Conservation (phyloP, 169 alveolate genomes). For the Plasmodium gallinaceum region DNA sequence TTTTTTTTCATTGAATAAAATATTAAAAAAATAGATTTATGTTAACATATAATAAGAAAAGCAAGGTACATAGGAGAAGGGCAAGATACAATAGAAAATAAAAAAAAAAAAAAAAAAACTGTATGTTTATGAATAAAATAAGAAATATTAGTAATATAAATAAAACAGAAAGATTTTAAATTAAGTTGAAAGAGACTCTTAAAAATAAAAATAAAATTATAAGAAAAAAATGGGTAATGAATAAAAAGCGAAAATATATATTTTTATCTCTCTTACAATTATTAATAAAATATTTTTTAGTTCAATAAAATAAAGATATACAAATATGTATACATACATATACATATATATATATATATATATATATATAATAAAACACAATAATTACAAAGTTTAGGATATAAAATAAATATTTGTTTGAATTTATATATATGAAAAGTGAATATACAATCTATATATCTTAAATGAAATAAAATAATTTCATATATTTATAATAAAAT, state of each 20-base stretch:
- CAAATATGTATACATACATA: too few species aligned
- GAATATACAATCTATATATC: not conserved
- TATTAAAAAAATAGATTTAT: constrained; percentile 30
- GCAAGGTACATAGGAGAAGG: constrained; percentile 26
- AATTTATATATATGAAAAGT: too few species aligned
- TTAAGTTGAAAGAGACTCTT: not conserved
- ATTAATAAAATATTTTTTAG: not conserved
- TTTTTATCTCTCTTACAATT: not conserved
- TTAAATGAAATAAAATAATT: too few species aligned
- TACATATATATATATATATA: too few species aligned
- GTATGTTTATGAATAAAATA: too few species aligned
- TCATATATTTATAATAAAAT: too few species aligned
- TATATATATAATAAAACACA: too few species aligned
- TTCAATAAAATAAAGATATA: too few species aligned
- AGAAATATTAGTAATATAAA: too few species aligned
- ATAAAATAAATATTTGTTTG: too few species aligned
- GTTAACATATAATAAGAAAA: constrained; percentile 31
- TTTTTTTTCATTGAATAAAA: constrained; percentile 19
- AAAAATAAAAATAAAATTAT: not conserved
- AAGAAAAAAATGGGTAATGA: constrained; percentile 49
- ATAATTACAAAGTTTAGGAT: too few species aligned
- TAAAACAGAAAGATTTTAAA: too few species aligned
- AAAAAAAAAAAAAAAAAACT: not conserved
- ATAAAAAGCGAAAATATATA: not conserved
- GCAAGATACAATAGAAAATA: constrained; percentile 9